These are phyloP conservation scores for Kingdonia uniflora DNA, from an alignment of 164 flowering plant genomes.

Conservation along the genomic window DNA sequence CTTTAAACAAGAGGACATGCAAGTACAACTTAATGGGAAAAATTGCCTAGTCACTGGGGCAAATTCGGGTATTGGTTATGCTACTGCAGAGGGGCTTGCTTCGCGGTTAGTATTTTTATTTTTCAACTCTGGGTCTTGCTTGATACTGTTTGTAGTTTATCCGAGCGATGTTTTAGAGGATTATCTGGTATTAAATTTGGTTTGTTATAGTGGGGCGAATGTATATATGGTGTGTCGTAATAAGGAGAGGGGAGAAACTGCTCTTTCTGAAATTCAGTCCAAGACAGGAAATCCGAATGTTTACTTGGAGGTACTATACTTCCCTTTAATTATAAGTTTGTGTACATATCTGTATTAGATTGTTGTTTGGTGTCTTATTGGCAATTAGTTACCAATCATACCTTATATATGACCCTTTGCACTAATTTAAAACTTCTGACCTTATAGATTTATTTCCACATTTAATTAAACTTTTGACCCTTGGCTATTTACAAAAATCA, in stretches of 20 bases:
- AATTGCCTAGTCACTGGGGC: conserved; percentile 96
- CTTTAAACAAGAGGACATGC: conserved; percentile 70
- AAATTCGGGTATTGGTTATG: conserved; percentile 88
- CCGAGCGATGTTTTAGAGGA: too few species aligned
- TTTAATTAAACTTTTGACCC: too few species aligned
- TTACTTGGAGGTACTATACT: conserved; percentile 61
- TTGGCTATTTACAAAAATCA: too few species aligned
- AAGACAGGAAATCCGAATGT: conserved; percentile 72
- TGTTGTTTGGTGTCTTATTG: too few species aligned
- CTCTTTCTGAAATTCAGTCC: conserved; percentile 61
- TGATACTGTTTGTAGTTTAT: too few species aligned
- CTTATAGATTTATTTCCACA: too few species aligned
- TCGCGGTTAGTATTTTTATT: conserved; percentile 40
- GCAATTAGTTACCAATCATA: too few species aligned
- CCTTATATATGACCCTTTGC: too few species aligned
- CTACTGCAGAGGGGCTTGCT: conserved; percentile 83
- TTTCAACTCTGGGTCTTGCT: background rate
- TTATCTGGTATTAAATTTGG: background rate
- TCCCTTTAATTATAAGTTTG: too few species aligned
- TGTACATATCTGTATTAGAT: too few species aligned
- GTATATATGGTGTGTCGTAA: conserved; percentile 85
- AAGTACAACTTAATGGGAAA: conserved; percentile 55
- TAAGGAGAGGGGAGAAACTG: conserved; percentile 91
- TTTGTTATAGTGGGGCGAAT: conserved; percentile 57
- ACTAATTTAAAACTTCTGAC: too few species aligned